Percentiles rank a stretch among this genome's conserved stretches.
Conservation (phyloP, 1,284 basidiomycete species). For the Athelia sp. region DNA sequence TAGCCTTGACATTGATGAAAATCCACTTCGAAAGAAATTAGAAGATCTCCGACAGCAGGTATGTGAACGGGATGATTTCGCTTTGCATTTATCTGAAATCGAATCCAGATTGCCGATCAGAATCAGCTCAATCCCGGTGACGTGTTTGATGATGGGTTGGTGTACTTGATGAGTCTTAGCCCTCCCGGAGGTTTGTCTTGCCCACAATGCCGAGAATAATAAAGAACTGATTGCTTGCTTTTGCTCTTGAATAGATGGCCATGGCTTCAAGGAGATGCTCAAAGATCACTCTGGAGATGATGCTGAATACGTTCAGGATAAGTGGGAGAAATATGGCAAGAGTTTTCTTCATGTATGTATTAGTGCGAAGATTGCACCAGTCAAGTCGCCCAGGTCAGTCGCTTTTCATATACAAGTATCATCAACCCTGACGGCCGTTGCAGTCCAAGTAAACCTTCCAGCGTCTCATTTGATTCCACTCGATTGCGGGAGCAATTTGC, state of each 20-base stretch:
- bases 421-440: neutral
- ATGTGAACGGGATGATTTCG: neutral
- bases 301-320: neutral
- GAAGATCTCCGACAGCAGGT: constrained; percentile 17
- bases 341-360: neutral
- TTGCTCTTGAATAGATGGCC: neutral
- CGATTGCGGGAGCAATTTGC: neutral
- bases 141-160: constrained; percentile 25
- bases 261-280: neutral
- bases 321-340: neutral
- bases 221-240: neutral
- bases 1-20: no score
- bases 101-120: constrained; percentile 9
- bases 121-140: constrained; percentile 18
- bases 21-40: constrained; percentile 1
- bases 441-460: neutral
- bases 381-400: neutral
- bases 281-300: neutral
- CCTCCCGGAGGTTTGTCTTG: constrained; percentile 27
- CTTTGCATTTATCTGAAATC: neutral
- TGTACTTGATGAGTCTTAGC: constrained; percentile 26
- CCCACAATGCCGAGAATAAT: no score
- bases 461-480: neutral
- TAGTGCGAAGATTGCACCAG: neutral
- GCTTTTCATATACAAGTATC: neutral